phyloP scores from a whole-genome alignment of 768 basidiomycete species.

The Psilocybe azurescens region DNA sequence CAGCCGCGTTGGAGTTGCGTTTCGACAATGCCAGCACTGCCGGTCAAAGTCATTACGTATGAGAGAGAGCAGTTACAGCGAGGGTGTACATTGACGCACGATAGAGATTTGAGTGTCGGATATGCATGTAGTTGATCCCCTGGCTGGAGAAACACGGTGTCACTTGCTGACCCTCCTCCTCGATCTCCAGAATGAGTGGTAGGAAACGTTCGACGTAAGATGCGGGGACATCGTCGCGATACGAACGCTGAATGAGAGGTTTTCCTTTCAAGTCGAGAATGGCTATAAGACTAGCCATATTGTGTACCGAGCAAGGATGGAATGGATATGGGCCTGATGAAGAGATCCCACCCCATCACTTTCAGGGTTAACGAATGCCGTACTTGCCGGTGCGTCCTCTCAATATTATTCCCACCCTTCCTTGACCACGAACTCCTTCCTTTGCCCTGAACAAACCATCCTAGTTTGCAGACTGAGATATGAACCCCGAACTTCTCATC shows the following conservation, averaged over 20 bases:
- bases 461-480: too few species aligned
- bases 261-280: slow-evolving; percentile 99
- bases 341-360: background rate
- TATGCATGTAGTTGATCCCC: slow-evolving; percentile 98
- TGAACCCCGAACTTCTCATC: too few species aligned
- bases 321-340: background rate
- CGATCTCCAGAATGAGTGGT: slow-evolving; percentile 91
- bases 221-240: slow-evolving; percentile 92
- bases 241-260: slow-evolving; percentile 94
- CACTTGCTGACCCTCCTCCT: slow-evolving; percentile 96
- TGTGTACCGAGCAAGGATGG: background rate
- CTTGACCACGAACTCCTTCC: too few species aligned
- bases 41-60: background rate
- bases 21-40: slow-evolving; percentile 94
- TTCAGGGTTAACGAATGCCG: background rate
- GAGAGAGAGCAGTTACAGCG: background rate
- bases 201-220: slow-evolving; percentile 93
- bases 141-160: slow-evolving; percentile 96
- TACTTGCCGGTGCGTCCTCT: background rate
- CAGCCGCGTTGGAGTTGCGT: slow-evolving; percentile 93
- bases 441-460: too few species aligned
- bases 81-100: slow-evolving; percentile 55
- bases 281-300: slow-evolving; percentile 74
- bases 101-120: slow-evolving; percentile 97
- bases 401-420: background rate